Conservation (phyloP, 2,329 filamentous ascomycete genomes). For the Cucurbitaria berberidis region DNA sequence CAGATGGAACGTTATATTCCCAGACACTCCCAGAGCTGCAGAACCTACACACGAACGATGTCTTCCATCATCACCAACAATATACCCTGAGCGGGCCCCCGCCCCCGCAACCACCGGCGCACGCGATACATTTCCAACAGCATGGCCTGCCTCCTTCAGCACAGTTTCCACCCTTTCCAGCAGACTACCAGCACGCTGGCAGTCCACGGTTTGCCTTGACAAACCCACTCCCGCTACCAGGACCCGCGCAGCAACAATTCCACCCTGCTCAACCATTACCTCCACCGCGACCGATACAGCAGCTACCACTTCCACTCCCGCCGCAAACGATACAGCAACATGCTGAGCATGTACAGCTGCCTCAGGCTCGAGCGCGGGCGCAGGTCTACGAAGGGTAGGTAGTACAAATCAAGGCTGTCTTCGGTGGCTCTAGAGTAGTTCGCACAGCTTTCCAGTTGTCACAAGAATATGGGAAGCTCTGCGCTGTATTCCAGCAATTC, state of each 20-base stretch:
- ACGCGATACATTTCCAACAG: conserved; percentile 46
- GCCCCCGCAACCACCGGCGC: conserved; percentile 24
- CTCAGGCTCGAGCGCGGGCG: conserved; percentile 5
- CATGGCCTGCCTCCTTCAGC: conserved; percentile 31
- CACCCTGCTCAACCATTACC: conserved; percentile 21
- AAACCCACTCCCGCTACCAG: conserved; percentile 22
- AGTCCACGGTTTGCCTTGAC: conserved; percentile 33
- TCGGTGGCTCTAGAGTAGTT: not conserved
- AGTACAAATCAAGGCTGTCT: not conserved
- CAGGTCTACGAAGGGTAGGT: conserved; percentile 8
- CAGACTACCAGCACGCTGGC: conserved; percentile 31
- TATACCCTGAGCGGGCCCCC: conserved; percentile 26
- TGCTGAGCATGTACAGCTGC: conserved; percentile 4
- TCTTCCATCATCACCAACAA: conserved; percentile 27
- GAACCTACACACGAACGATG: conserved; percentile 45
- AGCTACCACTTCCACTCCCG: conserved; percentile 17
- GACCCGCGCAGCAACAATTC: conserved; percentile 24
- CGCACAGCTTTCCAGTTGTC: not conserved
- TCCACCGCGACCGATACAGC: conserved; percentile 17
- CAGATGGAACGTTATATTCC: conserved; percentile 31
- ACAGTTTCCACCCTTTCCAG: conserved; percentile 30
- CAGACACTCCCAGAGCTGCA: conserved; percentile 47
- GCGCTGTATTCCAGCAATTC: not conserved
- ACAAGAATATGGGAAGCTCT: not conserved
- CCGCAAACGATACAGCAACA: conserved; percentile 21